Percentiles rank a stretch among this genome's conserved stretches.
Evolutionary conservation across 345 rosid genomes (phyloP).

Genomic region (Hirschfeldia incana): DNA sequence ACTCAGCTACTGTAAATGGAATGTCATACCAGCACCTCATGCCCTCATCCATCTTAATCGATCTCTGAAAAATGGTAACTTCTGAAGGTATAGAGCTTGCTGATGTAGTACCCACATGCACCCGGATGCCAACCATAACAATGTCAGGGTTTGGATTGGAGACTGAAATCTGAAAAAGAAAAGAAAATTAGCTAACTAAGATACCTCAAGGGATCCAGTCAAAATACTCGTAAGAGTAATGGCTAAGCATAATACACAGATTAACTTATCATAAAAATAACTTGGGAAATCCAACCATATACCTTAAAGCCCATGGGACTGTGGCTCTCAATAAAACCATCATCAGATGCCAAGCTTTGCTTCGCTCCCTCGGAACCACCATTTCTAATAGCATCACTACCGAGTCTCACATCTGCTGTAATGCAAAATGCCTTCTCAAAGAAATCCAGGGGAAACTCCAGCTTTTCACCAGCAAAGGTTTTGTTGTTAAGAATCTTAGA

Average conservation of each 20-base stretch:
- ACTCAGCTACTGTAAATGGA: constrained; percentile 94
- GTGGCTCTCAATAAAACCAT: constrained; percentile 91
- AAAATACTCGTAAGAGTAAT: constrained; percentile 16
- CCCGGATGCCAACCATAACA: constrained; percentile 97
- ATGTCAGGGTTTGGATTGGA: constrained; percentile 92
- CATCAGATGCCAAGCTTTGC: constrained; percentile 85
- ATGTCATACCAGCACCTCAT: constrained; percentile 96
- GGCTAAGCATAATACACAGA: constrained; percentile 5
- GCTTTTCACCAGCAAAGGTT: constrained; percentile 76
- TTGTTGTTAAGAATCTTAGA: constrained; percentile 80
- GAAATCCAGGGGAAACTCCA: constrained; percentile 95
- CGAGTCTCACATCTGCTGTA: constrained; percentile 86
- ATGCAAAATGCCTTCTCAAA: constrained; percentile 94
- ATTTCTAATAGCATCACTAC: constrained; percentile 90
- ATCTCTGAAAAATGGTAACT: constrained; percentile 86
- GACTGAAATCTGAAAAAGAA: constrained; percentile 67
- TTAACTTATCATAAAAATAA: not conserved
- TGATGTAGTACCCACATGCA: constrained; percentile 89
- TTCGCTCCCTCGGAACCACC: constrained; percentile 94
- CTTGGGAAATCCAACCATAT: constrained; percentile 6
- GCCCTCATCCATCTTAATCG: constrained; percentile 91
- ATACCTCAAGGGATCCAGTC: constrained; percentile 6
- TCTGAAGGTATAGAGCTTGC: constrained; percentile 91
- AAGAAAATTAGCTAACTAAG: constrained; percentile 9
- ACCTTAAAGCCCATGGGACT: constrained; percentile 93